phyloP scores from a whole-genome alignment of 78 protist species.

The Dictyostelium citrinum region DNA sequence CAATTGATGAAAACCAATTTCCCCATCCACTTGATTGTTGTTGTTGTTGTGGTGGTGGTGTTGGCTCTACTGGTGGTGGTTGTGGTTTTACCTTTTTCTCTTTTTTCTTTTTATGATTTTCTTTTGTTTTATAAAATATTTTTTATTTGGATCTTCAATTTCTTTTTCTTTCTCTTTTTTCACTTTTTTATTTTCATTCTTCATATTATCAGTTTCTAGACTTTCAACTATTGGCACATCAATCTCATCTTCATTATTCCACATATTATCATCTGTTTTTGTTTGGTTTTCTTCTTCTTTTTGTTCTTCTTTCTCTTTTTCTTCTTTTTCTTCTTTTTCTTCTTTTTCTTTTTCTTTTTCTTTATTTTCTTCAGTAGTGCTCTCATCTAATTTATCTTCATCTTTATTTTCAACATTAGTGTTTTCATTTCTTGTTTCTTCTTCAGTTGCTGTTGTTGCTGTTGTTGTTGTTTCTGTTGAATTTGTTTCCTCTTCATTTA shows the following conservation, averaged over 20 bases:
- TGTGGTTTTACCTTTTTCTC: not conserved
- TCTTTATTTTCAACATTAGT: not conserved
- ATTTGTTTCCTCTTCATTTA: not conserved
- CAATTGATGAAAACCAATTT: constrained; percentile 67
- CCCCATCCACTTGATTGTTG: constrained; percentile 58
- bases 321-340: not conserved
- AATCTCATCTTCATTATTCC: constrained; percentile 1
- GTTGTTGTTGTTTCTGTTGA: not conserved
- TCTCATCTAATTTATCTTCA: not conserved
- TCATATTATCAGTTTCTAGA: not conserved
- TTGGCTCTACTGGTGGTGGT: not conserved
- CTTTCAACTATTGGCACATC: not conserved
- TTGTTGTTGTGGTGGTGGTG: not conserved
- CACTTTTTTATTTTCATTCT: not conserved
- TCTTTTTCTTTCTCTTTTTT: not conserved
- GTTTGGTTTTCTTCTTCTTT: not conserved
- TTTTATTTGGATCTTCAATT: not conserved
- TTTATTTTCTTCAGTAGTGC: not conserved
- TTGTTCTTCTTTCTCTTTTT: not conserved
- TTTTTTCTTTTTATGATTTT: not conserved
- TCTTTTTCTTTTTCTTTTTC: not conserved
- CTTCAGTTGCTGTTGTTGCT: not conserved
- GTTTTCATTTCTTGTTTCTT: not conserved
- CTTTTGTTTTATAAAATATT: not conserved
- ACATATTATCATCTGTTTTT: not conserved